Evolutionary conservation across 441 rosid genomes (phyloP), one percentile per base, ranked within the genome.

Genomic region (Sinapis alba): DNA sequence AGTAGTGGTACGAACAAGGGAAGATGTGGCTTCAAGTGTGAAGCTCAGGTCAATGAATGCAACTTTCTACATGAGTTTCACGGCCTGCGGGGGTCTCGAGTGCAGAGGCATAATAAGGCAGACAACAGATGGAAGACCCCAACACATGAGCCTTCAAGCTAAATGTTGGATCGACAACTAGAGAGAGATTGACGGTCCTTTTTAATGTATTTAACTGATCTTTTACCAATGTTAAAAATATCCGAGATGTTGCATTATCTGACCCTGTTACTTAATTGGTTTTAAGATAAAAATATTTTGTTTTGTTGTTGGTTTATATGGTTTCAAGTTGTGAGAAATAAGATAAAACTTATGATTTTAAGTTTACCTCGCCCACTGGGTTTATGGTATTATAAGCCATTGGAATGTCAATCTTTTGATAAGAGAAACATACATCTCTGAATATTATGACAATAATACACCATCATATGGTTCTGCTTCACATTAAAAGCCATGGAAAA

Each of bases 381-480:
- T n/a, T 65, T 28, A 41, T 15, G 27, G 6, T 50, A 61, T 62
- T 27, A 27, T 27, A 3, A 27, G 30, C 30, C n/a, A n/a, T n/a
- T n/a, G n/a, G n/a, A n/a, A 27, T 27, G 30, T 27, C 30, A 34
- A 34, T 34, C 41, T 34, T 34, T 34, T 34, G 41, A 34, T 34
- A 34, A 34, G 12, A 34, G 41, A 34, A 34, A 2, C 41, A 34
- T 34, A 34, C 10, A 34, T 34, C 41, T 34, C 9, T 34, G 12
- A 34, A 34, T 30, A 30, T 27, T 30, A 30, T 30, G 36, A 30
- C 36, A 30, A 27, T 30, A 30, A 30, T 30, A 7, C 36, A 30
- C 6, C 34, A 28, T 28, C 34, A 28, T 5, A 28, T 6, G 27
- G 18, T 34, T 65, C 20, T 15, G 84, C 80, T 83, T 86, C 71